Evolutionary conservation across 176 grass and related monocot genomes (phyloP), one percentile per base, ranked within the genome.

Genomic region (Cenchrus purpureus): DNA sequence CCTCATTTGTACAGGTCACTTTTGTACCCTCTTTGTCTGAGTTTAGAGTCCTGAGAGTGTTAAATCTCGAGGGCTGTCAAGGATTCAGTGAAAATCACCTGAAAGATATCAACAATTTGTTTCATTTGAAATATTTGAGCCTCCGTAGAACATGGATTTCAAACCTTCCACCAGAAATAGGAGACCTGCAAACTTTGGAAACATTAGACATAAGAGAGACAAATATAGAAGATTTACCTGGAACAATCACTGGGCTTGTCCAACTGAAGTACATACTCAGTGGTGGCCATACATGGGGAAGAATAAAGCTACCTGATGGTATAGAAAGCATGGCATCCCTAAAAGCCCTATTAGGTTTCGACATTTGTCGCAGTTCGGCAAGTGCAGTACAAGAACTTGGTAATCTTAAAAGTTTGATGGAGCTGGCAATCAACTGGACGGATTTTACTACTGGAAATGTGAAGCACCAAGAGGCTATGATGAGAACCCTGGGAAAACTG

Each of bases 261-360:
- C 17, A 81, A 81, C 51, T 49, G 6, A 76, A 70, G 43, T 29
- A 85, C 64, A 74, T 74, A 81, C 12, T 87, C 79, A 71, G 68
- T 46, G 68, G 85, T 87, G 77, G 69, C 6, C 12, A 87, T 58
- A 48, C 48, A 81, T 87, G 85, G 69, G 58, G 78, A 11, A 86
- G 78, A 74, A 15, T 86, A 81, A 81, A 81, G 78, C 34, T 87
- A 87, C 78, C 69, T 66, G 59, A 81, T 48, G 85, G 77, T 37
- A 67, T 67, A 81, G 69, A 59, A 11, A 81, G 3, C 20, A 74
- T 87, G 85, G 9, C 46, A 65, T 80, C 77, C 32, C 77, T 80
- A 57, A 81, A 37, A 74, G 37, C 40, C 58, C 56, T 81, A 81
- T 57, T 6, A 56, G 77, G 85, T 81, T 67, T 87, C 4, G 34